These are phyloP conservation scores for Lolium multiflorum DNA, from an alignment of 176 grass and related monocot genomes.

Conservation along the genomic window DNA sequence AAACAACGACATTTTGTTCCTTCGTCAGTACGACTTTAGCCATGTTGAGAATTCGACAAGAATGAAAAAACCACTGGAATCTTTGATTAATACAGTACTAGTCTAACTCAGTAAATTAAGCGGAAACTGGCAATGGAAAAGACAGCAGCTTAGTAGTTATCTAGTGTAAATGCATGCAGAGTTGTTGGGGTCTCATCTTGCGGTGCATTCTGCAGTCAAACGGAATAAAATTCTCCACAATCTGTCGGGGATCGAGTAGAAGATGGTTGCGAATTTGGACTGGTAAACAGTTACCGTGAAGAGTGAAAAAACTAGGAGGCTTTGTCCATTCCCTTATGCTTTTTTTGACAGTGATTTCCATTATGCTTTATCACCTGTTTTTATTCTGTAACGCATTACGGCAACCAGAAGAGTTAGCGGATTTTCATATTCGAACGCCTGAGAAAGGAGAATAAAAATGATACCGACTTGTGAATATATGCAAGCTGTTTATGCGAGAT, in stretches of 20 bases:
- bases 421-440: not conserved
- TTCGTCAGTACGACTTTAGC: not conserved
- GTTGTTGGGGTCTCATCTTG: not conserved
- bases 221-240: constrained; percentile 19
- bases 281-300: not conserved
- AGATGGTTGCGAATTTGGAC: constrained; percentile 46
- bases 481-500: constrained; percentile 21
- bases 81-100: not conserved
- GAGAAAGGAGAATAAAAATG: not conserved
- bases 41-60: not conserved
- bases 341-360: no score
- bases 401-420: not conserved
- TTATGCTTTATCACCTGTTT: not conserved
- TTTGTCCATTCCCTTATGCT: not conserved
- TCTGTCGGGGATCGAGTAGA: not conserved
- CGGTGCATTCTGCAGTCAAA: not conserved
- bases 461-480: not conserved
- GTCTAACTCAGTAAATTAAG: not conserved
- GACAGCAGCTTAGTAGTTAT: not conserved
- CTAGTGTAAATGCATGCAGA: constrained; percentile 18
- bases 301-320: not conserved
- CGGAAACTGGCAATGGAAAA: not conserved
- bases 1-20: not conserved
- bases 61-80: not conserved
- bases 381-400: not conserved